Evolutionary conservation across 768 basidiomycete genomes (phyloP), one percentile per base, ranked within the genome.

Genomic region (Phylloporus sp.): DNA sequence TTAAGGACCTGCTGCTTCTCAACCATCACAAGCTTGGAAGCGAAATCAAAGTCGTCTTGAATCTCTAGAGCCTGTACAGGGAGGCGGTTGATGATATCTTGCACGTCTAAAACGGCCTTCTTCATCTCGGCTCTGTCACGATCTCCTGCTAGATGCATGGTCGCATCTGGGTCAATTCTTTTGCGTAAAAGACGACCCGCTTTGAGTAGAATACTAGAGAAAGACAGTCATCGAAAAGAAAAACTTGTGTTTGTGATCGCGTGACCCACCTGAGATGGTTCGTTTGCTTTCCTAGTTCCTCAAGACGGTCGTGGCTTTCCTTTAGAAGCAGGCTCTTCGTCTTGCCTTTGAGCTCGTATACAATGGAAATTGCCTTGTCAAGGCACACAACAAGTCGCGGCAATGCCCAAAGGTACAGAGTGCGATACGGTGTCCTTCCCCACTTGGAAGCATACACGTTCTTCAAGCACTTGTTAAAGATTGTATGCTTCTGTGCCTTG

Each of bases 331-430:
- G 62, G 39, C 65, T 61, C 45, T 72, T 77, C 3, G 62, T 58
- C 18, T 59, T 57, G 4, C 22, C 50, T 62, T 77, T 77, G 45
- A 60, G 55, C 15, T 59, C 44, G 34, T 60, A 35, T 9, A 68
- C 56, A 18, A 63, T 26, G 3, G 57, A 29, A 10, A 70, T 60
- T n/a, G 64, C 58, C n/a, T 60, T 47, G 42, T 79, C 72, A 29
- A 80, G 65, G 53, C 72, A 76, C 2, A 74, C 53, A 2, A 77
- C 59, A 27, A 79, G 55, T 44, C 69, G 73, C 1, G 77, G 74
- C 6, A 80, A 63, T 15, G 65, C 64, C 44, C 67, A 65, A 5
- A 66, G 61, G 56, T 73, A 77, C 16, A 74, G 61, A 0, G 60
- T 48, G 12, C 67, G 68, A 53, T 80, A 79, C 16, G 49, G 54